A percentile compares a stretch with the other conserved stretches of the same genome.
phyloP scores from a whole-genome alignment of 2,329 filamentous ascomycete species.

The Metarhizium humberi region DNA sequence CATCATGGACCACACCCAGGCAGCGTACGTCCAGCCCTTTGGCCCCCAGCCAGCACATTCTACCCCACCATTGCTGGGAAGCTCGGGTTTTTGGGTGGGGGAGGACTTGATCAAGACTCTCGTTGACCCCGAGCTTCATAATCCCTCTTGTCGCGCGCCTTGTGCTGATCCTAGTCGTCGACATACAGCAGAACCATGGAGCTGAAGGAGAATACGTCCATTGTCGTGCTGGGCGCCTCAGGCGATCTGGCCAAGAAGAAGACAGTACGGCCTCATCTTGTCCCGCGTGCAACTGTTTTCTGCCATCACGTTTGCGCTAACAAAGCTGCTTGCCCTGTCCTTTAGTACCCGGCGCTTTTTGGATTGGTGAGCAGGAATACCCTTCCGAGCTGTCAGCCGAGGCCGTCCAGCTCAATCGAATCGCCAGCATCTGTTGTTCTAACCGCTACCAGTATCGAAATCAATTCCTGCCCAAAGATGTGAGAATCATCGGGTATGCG shows the following conservation, averaged over 20 bases:
- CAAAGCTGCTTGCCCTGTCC: constrained; percentile 7
- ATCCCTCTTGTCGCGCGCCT: background rate
- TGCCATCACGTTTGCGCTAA: constrained; percentile 10
- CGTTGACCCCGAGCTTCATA: constrained; percentile 1
- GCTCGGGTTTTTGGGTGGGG: constrained; percentile 6
- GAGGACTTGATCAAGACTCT: background rate
- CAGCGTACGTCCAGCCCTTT: constrained; percentile 7
- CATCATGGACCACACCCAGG: constrained; percentile 10
- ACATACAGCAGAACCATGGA: constrained; percentile 61
- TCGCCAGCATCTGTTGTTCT: background rate
- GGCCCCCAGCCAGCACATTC: background rate
- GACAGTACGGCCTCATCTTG: constrained; percentile 54
- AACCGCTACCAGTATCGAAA: constrained; percentile 68
- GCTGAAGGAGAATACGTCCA: constrained; percentile 97
- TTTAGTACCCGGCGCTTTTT: constrained; percentile 89
- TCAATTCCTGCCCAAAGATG: constrained; percentile 95
- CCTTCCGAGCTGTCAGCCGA: background rate
- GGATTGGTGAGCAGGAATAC: constrained; percentile 63
- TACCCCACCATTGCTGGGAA: constrained; percentile 9
- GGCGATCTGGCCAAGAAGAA: constrained; percentile 99
- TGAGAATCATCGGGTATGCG: constrained; percentile 96
- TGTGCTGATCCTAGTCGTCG: constrained; percentile 6
- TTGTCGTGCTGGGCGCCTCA: constrained; percentile 92
- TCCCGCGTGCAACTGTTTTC: constrained; percentile 5
- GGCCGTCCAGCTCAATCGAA: background rate